Conservation (phyloP, 2,329 filamentous ascomycete species). For the Penicillium sp. region DNA sequence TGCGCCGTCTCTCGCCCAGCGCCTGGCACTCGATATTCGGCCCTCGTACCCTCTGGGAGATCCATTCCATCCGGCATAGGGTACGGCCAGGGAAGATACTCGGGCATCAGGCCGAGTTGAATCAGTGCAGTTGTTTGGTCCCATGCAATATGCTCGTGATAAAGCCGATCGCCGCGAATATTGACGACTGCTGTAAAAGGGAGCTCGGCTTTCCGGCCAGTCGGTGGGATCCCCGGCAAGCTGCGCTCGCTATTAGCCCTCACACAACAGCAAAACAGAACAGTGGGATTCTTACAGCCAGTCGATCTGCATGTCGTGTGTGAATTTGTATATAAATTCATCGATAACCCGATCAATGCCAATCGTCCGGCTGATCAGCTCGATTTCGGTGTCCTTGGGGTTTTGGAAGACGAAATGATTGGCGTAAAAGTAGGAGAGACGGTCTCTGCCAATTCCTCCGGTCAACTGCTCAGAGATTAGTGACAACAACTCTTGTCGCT, state of each 20-base stretch:
- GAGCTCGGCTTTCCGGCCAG: constrained; percentile 51
- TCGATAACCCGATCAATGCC: constrained; percentile 69
- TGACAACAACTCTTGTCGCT: background rate
- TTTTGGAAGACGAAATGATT: constrained; percentile 74
- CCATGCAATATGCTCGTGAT: constrained; percentile 69
- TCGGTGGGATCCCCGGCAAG: constrained; percentile 58
- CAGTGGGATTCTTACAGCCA: constrained; percentile 65
- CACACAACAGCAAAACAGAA: constrained; percentile 28
- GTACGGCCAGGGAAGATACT: constrained; percentile 63
- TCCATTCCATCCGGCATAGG: constrained; percentile 39
- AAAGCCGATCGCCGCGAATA: constrained; percentile 63
- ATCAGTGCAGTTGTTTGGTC: constrained; percentile 61
- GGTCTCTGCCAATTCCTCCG: constrained; percentile 61
- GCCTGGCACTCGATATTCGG: constrained; percentile 59
- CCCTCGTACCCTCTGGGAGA: constrained; percentile 38
- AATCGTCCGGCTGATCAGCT: constrained; percentile 67
- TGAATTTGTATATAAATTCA: constrained; percentile 64
- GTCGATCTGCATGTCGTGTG: constrained; percentile 60
- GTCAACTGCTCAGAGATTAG: background rate
- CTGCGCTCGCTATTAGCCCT: constrained; percentile 29
- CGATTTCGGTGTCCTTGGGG: constrained; percentile 61
- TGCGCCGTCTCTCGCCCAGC: constrained; percentile 52
- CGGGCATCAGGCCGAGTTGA: constrained; percentile 60
- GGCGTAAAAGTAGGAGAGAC: constrained; percentile 64
- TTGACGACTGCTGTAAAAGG: constrained; percentile 64